Evolutionary conservation across 345 rosid genomes (phyloP).

Genomic region (Litchi chinensis): DNA sequence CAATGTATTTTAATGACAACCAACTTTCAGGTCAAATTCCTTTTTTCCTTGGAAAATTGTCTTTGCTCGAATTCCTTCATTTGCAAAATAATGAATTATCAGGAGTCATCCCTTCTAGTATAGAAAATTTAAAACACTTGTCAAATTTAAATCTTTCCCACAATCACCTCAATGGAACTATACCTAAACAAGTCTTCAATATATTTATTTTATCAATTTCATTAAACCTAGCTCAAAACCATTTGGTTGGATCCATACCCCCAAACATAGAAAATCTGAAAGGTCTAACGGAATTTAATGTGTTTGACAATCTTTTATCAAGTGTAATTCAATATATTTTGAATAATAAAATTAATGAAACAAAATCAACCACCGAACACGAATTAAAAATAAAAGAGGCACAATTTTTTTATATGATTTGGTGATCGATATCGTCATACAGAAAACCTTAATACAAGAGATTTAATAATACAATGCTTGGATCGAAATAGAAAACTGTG

Average conservation of each 20-base stretch:
- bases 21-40: slow-evolving; percentile 20
- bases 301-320: slow-evolving; percentile 11
- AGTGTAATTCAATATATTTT: too few relatives aligned
- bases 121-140: slow-evolving; percentile 3
- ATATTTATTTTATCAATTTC: slow-evolving; percentile 14
- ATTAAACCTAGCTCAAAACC: slow-evolving; percentile 20
- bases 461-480: too few relatives aligned
- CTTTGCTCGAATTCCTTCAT: not conserved
- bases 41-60: slow-evolving; percentile 9
- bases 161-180: slow-evolving; percentile 19
- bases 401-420: too few relatives aligned
- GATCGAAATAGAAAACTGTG: too few relatives aligned
- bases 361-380: too few relatives aligned
- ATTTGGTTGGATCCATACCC: slow-evolving; percentile 25
- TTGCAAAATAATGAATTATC: slow-evolving; percentile 13
- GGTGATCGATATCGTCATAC: too few relatives aligned
- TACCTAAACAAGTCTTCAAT: slow-evolving; percentile 21
- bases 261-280: slow-evolving; percentile 11
- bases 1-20: too few relatives aligned
- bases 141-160: not conserved
- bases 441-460: too few relatives aligned
- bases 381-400: too few relatives aligned
- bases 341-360: too few relatives aligned
- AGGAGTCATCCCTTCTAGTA: slow-evolving; percentile 22
- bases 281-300: not conserved